Evolutionary conservation across 192 early-diverging fungal genomes (phyloP), one percentile per base, ranked within the genome.

Genomic region (Rhizophlyctis rosea): DNA sequence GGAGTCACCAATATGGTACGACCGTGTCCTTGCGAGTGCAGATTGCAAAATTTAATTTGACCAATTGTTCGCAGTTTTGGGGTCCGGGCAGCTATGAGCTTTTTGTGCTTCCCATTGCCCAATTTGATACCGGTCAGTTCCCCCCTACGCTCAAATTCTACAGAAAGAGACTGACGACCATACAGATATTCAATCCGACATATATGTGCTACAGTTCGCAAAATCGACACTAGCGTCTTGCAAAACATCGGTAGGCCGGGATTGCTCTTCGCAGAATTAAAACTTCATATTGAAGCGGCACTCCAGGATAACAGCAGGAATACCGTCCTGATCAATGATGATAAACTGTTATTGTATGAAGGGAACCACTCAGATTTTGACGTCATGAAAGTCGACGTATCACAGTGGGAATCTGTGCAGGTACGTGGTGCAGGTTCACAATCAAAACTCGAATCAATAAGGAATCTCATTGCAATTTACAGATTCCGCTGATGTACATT

Each of bases 401-500:
- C 87, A 27, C 80, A 86, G 47, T 91, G 91, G 88, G 84, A 82
- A 28, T 76, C 85, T 34, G 81, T 89, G 47, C 85, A 83, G 70
- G 87, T 88, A 73, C 5, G 39, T 7, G 7, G 14, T 24, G 4
- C n/a, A n/a, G n/a, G n/a, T n/a, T n/a, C n/a, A n/a, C n/a, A n/a
- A n/a, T n/a, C n/a, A n/a, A n/a, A n/a, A n/a, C n/a, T n/a, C n/a
- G n/a, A n/a, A n/a, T n/a, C n/a, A n/a, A n/a, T n/a, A n/a, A n/a
- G n/a, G n/a, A n/a, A n/a, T n/a, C n/a, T n/a, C 39, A 21, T 56
- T 31, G 23, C 25, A 54, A 32, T 14, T 16, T 57, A 13, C 71
- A 89, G 76, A 77, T 88, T 39, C 90, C 90, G 0, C 65, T 69
- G 11, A 84, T 87, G 61, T 93, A 93, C 60, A 76, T 93, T 34